Percentiles rank a stretch among this genome's conserved stretches.
Conservation (phyloP, 2,329 filamentous ascomycete genomes). For the Xylariaceae sp. region DNA sequence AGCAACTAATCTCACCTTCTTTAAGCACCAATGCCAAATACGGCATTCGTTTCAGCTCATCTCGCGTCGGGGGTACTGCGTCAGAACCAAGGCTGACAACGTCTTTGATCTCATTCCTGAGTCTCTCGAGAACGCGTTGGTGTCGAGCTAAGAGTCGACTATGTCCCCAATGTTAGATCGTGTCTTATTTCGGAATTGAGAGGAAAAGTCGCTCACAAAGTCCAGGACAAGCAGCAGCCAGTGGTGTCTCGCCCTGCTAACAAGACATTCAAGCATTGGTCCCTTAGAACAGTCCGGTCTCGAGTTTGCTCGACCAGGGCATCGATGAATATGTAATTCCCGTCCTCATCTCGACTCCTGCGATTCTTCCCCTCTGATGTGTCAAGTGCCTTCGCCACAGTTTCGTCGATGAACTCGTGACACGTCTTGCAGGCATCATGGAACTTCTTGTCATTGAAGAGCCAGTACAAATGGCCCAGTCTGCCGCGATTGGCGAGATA, state of each 20-base stretch:
- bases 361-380: neutral
- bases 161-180: too few relatives aligned
- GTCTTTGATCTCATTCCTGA: neutral
- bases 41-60: neutral
- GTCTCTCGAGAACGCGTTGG: neutral
- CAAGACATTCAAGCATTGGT: conserved; percentile 23
- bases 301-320: conserved; percentile 9
- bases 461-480: conserved; percentile 6
- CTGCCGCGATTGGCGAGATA: conserved; percentile 2
- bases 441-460: neutral
- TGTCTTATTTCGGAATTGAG: too few relatives aligned
- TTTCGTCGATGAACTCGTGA: conserved; percentile 1
- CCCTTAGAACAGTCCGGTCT: conserved; percentile 1
- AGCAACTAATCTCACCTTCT: too few relatives aligned
- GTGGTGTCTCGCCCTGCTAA: conserved; percentile 28
- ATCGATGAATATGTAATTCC: conserved; percentile 9
- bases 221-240: conserved; percentile 7
- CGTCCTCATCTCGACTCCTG: neutral
- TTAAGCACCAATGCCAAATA: conserved; percentile 5
- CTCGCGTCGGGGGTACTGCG: neutral
- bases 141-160: too few relatives aligned
- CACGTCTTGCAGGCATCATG: conserved; percentile 3
- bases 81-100: neutral
- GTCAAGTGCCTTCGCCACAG: neutral
- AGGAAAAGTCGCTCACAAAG: neutral